Evolutionary conservation across 2,329 filamentous ascomycete species (phyloP).

Genomic region (Cercospora canescens): DNA sequence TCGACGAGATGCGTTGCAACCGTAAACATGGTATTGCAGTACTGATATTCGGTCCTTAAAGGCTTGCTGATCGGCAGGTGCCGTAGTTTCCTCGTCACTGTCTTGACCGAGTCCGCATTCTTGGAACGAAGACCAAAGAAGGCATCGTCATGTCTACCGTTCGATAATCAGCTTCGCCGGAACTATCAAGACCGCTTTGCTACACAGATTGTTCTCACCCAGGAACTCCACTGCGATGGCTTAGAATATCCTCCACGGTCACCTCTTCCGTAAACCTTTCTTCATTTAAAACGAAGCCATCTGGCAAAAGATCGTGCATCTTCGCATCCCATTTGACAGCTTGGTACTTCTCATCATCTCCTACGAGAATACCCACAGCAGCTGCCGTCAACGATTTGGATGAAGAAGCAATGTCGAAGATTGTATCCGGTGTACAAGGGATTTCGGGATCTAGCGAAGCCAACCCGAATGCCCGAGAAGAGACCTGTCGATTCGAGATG

Average conservation of each 20-base stretch:
- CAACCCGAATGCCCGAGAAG: constrained; percentile 43
- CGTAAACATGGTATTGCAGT: constrained; percentile 55
- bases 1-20: constrained; percentile 51
- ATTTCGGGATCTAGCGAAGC: constrained; percentile 38
- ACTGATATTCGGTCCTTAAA: constrained; percentile 49
- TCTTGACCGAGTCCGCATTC: constrained; percentile 42
- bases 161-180: not conserved
- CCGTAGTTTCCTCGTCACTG: constrained; percentile 45
- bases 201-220: not conserved
- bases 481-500: constrained; percentile 47
- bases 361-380: constrained; percentile 52
- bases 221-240: constrained; percentile 55
- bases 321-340: constrained; percentile 50
- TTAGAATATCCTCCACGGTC: constrained; percentile 56
- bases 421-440: constrained; percentile 48
- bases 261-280: constrained; percentile 50
- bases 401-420: constrained; percentile 58
- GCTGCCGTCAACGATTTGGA: constrained; percentile 59
- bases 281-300: constrained; percentile 19
- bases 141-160: constrained; percentile 31
- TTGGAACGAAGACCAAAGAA: constrained; percentile 36
- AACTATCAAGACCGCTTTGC: not conserved
- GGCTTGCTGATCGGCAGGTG: constrained; percentile 48
- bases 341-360: constrained; percentile 42
- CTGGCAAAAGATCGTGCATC: constrained; percentile 38